These are phyloP conservation scores for Fusarium austroafricanum DNA, from an alignment of 2,329 filamentous ascomycete genomes.

Conservation along the genomic window DNA sequence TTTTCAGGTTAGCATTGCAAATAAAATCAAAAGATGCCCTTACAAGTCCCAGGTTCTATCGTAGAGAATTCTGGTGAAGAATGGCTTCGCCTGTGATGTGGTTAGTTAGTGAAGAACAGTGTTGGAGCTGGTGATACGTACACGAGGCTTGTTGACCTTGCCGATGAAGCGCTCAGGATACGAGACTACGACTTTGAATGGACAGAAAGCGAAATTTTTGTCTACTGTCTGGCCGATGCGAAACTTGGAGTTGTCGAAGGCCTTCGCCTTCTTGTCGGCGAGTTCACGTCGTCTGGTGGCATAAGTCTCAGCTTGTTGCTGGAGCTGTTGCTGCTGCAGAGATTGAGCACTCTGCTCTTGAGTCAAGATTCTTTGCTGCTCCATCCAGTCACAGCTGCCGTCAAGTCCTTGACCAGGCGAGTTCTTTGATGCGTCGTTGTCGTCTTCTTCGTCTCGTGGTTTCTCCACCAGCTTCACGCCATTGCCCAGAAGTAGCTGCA, in stretches of 20 bases:
- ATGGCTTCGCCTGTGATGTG: conserved; percentile 53
- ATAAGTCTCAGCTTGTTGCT: conserved; percentile 1
- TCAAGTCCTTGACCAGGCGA: neutral
- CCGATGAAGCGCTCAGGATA: conserved; percentile 72
- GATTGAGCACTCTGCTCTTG: neutral
- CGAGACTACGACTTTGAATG: conserved; percentile 64
- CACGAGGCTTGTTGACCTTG: conserved; percentile 62
- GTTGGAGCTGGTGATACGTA: conserved; percentile 45
- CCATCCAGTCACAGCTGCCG: conserved; percentile 8
- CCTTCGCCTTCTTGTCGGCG: conserved; percentile 14
- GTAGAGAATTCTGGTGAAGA: conserved; percentile 71
- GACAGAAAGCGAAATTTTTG: conserved; percentile 55
- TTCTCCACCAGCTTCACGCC: conserved; percentile 33
- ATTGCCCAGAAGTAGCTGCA: conserved; percentile 39
- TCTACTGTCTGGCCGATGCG: conserved; percentile 41
- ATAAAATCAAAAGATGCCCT: conserved; percentile 47
- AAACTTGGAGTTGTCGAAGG: conserved; percentile 44
- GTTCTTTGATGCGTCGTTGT: neutral
- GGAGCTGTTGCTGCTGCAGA: neutral
- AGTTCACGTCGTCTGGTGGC: conserved; percentile 11
- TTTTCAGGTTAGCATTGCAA: conserved; percentile 48
- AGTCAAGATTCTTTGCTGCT: neutral
- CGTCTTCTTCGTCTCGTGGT: neutral
- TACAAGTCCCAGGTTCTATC: conserved; percentile 80
- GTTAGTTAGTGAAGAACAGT: conserved; percentile 24